phyloP scores from a whole-genome alignment of 2,329 filamentous ascomycete genomes.

The Exophiala mesophila region DNA sequence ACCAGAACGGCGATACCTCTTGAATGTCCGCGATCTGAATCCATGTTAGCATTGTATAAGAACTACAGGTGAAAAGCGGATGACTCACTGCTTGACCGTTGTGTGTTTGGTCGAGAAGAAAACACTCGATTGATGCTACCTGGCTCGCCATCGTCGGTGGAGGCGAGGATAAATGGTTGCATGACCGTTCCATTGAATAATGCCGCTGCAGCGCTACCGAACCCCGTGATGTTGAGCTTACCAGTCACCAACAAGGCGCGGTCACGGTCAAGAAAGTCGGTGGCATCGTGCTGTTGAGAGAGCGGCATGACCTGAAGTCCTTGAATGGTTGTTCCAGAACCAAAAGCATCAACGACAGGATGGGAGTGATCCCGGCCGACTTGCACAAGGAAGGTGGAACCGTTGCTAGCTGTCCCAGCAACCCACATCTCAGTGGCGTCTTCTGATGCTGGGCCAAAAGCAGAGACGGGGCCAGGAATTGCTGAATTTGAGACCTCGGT shows the following conservation, averaged over 20 bases:
- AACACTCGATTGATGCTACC: slow-evolving; percentile 80
- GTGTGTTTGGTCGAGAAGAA: slow-evolving; percentile 73
- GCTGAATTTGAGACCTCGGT: slow-evolving; percentile 53
- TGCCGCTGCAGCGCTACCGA: slow-evolving; percentile 78
- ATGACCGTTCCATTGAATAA: slow-evolving; percentile 80
- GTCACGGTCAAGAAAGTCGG: slow-evolving; percentile 58
- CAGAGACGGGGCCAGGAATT: slow-evolving; percentile 75
- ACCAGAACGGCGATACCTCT: slow-evolving; percentile 44
- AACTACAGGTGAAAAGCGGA: background rate
- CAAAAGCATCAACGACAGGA: slow-evolving; percentile 59
- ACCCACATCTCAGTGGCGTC: slow-evolving; percentile 76
- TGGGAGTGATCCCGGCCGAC: slow-evolving; percentile 71
- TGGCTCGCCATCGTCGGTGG: slow-evolving; percentile 56
- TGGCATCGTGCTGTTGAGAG: slow-evolving; percentile 61
- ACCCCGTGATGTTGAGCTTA: slow-evolving; percentile 66
- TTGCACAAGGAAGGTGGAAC: slow-evolving; percentile 73
- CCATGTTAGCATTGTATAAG: background rate
- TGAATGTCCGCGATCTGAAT: slow-evolving; percentile 35
- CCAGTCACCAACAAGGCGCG: slow-evolving; percentile 82
- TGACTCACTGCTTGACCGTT: slow-evolving; percentile 58
- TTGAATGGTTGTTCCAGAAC: slow-evolving; percentile 62
- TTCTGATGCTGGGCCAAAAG: slow-evolving; percentile 67
- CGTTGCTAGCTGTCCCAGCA: slow-evolving; percentile 64
- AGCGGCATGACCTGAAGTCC: slow-evolving; percentile 78
- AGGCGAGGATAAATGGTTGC: slow-evolving; percentile 75